Percentiles rank a stretch among this genome's conserved stretches.
Evolutionary conservation across 1,139 yeast genomes (phyloP).

Genomic region (Debaryomyces sp.): DNA sequence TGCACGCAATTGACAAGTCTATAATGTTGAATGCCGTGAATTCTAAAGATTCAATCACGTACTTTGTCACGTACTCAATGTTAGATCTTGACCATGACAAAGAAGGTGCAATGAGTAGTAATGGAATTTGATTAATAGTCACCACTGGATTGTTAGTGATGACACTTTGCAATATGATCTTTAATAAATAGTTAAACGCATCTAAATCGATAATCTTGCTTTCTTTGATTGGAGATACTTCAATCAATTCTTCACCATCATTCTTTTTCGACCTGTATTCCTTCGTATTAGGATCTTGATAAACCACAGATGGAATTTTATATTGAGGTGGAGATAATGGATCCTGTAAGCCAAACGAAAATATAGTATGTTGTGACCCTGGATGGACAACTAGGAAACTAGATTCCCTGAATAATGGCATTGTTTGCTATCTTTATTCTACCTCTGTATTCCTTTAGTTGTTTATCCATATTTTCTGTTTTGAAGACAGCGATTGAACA

Average conservation of each 20-base stretch:
- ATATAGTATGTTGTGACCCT: slow-evolving; percentile 75
- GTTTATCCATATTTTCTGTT: slow-evolving; percentile 4
- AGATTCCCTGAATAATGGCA: slow-evolving; percentile 67
- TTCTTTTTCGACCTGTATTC: slow-evolving; percentile 39
- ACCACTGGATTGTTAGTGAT: slow-evolving; percentile 53
- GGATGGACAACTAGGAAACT: slow-evolving; percentile 71
- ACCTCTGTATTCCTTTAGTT: background rate
- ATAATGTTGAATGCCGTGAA: slow-evolving; percentile 73
- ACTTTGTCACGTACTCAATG: slow-evolving; percentile 71
- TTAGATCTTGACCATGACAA: slow-evolving; percentile 69
- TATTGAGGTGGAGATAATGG: slow-evolving; percentile 75
- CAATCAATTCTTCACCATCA: slow-evolving; percentile 37
- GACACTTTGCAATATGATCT: slow-evolving; percentile 59
- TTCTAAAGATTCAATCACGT: slow-evolving; percentile 72
- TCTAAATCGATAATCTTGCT: slow-evolving; percentile 68
- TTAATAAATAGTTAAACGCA: slow-evolving; percentile 73
- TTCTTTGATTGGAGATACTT: slow-evolving; percentile 61
- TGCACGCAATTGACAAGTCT: slow-evolving; percentile 69
- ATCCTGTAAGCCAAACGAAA: slow-evolving; percentile 82
- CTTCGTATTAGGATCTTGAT: slow-evolving; percentile 48
- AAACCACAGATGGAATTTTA: slow-evolving; percentile 76
- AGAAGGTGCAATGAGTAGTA: slow-evolving; percentile 63
- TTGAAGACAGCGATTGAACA: background rate
- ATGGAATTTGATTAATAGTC: slow-evolving; percentile 49
- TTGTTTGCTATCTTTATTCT: slow-evolving; percentile 15